phyloP scores from a whole-genome alignment of 2,329 filamentous ascomycete species.

The Byssoonygena ceratinophila region DNA sequence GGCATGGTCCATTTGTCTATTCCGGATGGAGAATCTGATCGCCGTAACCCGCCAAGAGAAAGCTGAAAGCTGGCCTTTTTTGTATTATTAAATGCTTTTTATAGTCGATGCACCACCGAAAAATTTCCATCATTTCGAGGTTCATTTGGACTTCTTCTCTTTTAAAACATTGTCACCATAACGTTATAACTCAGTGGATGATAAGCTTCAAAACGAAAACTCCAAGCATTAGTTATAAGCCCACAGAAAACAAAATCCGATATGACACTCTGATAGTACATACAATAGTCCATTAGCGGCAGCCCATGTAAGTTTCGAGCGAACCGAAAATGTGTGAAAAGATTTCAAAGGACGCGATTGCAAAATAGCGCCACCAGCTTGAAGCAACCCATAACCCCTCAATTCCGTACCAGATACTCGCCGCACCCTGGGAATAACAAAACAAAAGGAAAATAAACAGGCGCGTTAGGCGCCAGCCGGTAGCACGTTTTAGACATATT shows the following conservation, averaged over 20 bases:
- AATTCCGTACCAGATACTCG: slow-evolving; percentile 5
- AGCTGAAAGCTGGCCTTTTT: too few relatives aligned
- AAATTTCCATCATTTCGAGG: too few relatives aligned
- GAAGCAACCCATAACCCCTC: slow-evolving; percentile 7
- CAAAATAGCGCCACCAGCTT: slow-evolving; percentile 9
- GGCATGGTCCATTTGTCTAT: neutral
- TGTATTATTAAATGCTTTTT: too few relatives aligned
- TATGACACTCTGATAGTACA: slow-evolving; percentile 1
- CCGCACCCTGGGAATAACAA: slow-evolving; percentile 5
- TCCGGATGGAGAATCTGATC: neutral
- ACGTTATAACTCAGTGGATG: too few relatives aligned
- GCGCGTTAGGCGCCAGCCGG: neutral
- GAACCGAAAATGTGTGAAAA: slow-evolving; percentile 1
- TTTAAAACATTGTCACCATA: too few relatives aligned
- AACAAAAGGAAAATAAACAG: neutral
- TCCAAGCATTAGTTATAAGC: too few relatives aligned
- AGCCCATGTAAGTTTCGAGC: neutral
- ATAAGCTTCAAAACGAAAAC: too few relatives aligned
- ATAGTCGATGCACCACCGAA: too few relatives aligned
- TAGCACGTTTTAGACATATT: neutral
- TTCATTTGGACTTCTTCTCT: too few relatives aligned
- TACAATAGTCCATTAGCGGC: neutral
- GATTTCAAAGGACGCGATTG: neutral
- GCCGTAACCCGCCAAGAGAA: too few relatives aligned
- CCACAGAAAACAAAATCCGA: neutral